Percentiles rank a stretch among this genome's conserved stretches.
These are phyloP conservation scores for Colletotrichum sp. DNA, from an alignment of 2,329 filamentous ascomycete species.

Conservation along the genomic window DNA sequence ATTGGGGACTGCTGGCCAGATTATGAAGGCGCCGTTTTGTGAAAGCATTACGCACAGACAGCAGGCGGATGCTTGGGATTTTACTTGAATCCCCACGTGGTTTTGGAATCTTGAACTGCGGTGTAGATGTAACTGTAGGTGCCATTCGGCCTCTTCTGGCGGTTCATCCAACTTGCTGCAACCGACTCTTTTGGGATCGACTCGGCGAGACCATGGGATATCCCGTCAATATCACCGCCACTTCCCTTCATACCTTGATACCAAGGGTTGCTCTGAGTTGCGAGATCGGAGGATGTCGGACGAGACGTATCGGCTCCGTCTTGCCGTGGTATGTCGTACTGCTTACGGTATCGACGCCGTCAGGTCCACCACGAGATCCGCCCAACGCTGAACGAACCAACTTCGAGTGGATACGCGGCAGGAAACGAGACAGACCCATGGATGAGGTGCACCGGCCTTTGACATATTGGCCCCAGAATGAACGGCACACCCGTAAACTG, in stretches of 20 bases:
- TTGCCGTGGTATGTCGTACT: neutral
- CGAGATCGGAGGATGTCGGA: neutral
- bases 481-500: neutral
- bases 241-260: neutral
- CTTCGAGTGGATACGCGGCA: neutral
- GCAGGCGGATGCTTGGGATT: fast-evolving
- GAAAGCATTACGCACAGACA: neutral
- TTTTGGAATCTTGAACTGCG: neutral
- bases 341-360: neutral
- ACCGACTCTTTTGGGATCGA: neutral
- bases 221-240: neutral
- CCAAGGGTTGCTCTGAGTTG: neutral
- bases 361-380: neutral
- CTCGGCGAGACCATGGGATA: neutral
- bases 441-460: neutral
- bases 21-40: neutral
- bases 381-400: neutral
- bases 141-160: too few relatives aligned
- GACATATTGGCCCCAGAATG: neutral
- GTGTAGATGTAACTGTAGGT: neutral
- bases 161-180: too few relatives aligned
- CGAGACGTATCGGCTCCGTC: neutral
- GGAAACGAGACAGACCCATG: neutral
- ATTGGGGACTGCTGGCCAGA: conserved; percentile 8
- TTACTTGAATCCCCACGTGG: neutral